A percentile compares a stretch with the other conserved stretches of the same genome.
These are phyloP conservation scores for Hondaea fermentalgiana DNA, from an alignment of 108 stramenopile genomes.

Conservation along the genomic window DNA sequence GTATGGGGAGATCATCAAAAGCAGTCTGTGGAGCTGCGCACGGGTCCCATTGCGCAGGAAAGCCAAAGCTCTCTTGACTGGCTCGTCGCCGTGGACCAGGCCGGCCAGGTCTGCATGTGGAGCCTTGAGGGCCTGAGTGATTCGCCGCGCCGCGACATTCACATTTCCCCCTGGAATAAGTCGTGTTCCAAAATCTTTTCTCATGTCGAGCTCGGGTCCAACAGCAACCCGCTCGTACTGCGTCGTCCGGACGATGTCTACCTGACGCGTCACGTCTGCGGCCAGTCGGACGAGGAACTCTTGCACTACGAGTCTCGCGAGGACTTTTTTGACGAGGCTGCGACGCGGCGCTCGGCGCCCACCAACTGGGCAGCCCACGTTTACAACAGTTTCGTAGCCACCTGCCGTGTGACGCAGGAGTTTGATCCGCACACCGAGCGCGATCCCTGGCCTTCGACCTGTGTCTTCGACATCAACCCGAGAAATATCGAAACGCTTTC, in stretches of 20 bases:
- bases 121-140: slow-evolving; percentile 15
- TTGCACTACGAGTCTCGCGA: not conserved
- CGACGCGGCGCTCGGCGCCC: not conserved
- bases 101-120: slow-evolving; percentile 11
- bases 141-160: not conserved
- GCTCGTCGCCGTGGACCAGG: not conserved
- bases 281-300: not conserved
- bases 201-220: not conserved
- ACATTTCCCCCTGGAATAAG: not conserved
- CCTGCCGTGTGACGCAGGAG: not conserved
- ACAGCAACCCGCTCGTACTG: not conserved
- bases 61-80: slow-evolving; percentile 6
- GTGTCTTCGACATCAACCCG: not conserved
- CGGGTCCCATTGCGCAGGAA: slow-evolving; percentile 1
- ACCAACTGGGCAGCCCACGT: not conserved
- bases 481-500: not conserved
- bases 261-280: not conserved
- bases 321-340: not conserved
- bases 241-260: not conserved
- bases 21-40: not conserved
- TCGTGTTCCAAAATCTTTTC: not conserved
- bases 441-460: slow-evolving; percentile 1
- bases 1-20: not conserved
- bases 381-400: not conserved
- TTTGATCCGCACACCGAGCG: not conserved